These are phyloP conservation scores for Phytophthora quininea DNA, from an alignment of 352 stramenopile genomes.

Conservation along the genomic window DNA sequence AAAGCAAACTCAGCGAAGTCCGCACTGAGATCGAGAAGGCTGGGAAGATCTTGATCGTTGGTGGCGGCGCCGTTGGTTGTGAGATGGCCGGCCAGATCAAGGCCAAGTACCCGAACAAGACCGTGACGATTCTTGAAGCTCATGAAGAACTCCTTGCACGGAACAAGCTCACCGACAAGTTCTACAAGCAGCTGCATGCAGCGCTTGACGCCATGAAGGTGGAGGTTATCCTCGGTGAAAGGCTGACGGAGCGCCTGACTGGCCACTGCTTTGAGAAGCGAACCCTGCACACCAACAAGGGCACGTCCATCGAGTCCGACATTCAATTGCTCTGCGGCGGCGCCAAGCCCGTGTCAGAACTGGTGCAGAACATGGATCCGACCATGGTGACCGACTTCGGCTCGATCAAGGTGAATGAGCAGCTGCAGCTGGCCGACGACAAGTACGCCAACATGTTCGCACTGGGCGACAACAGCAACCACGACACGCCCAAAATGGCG, in stretches of 20 bases:
- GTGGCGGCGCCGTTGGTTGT: constrained; percentile 54
- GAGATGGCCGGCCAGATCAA: constrained; percentile 64
- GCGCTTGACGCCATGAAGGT: constrained; percentile 44
- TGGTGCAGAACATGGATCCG: constrained; percentile 40
- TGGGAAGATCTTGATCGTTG: constrained; percentile 53
- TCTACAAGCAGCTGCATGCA: constrained; percentile 40
- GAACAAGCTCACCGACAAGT: constrained; percentile 45
- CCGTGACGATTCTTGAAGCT: constrained; percentile 51
- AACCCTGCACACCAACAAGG: constrained; percentile 51
- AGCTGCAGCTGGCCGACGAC: constrained; percentile 51
- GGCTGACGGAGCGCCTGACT: constrained; percentile 35
- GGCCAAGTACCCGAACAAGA: constrained; percentile 49
- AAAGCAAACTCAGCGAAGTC: constrained; percentile 38
- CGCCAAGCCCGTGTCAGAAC: constrained; percentile 38
- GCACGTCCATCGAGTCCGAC: constrained; percentile 53
- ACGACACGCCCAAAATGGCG: constrained; percentile 47
- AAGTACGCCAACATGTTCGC: constrained; percentile 53
- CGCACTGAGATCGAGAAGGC: constrained; percentile 45
- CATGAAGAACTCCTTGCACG: constrained; percentile 34
- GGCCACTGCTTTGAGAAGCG: constrained; percentile 48
- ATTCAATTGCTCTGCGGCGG: constrained; percentile 59
- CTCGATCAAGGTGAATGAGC: constrained; percentile 53
- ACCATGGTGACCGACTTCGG: constrained; percentile 39
- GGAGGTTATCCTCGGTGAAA: constrained; percentile 55
- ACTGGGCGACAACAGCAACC: constrained; percentile 54